phyloP scores from a whole-genome alignment of 345 rosid genomes.

The Combretum micranthum region DNA sequence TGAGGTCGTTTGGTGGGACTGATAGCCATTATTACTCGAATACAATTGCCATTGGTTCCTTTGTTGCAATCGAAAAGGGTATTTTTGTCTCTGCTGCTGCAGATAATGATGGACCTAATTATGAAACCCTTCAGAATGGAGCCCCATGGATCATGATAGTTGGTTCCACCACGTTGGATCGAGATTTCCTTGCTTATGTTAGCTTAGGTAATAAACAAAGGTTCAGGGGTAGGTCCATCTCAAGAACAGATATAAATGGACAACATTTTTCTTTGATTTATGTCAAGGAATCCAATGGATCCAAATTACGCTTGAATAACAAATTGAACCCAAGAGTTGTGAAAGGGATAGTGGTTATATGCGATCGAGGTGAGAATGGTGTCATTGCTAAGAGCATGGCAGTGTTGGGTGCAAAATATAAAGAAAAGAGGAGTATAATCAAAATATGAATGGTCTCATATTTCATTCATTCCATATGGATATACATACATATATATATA shows the following conservation, averaged over 20 bases:
- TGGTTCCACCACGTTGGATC: constrained; percentile 81
- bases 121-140: constrained; percentile 54
- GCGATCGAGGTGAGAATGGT: constrained; percentile 68
- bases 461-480: too few relatives aligned
- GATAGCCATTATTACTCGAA: constrained; percentile 56
- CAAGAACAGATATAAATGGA: constrained; percentile 58
- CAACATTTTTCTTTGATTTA: constrained; percentile 51
- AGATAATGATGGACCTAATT: constrained; percentile 68
- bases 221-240: constrained; percentile 61
- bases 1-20: constrained; percentile 76
- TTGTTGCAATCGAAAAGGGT: constrained; percentile 72
- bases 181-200: constrained; percentile 68
- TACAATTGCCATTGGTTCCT: constrained; percentile 65
- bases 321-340: constrained; percentile 47
- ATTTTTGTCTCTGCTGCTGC: constrained; percentile 75
- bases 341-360: constrained; percentile 68
- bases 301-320: constrained; percentile 58
- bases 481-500: too few relatives aligned
- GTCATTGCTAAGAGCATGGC: constrained; percentile 77
- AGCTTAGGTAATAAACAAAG: constrained; percentile 38
- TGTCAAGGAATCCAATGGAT: constrained; percentile 24
- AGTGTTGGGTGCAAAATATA: constrained; percentile 62
- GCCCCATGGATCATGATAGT: constrained; percentile 97
- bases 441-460: too few relatives aligned
- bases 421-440: too few relatives aligned